Evolutionary conservation across 768 basidiomycete genomes (phyloP).

Genomic region (Paxillus involutus): DNA sequence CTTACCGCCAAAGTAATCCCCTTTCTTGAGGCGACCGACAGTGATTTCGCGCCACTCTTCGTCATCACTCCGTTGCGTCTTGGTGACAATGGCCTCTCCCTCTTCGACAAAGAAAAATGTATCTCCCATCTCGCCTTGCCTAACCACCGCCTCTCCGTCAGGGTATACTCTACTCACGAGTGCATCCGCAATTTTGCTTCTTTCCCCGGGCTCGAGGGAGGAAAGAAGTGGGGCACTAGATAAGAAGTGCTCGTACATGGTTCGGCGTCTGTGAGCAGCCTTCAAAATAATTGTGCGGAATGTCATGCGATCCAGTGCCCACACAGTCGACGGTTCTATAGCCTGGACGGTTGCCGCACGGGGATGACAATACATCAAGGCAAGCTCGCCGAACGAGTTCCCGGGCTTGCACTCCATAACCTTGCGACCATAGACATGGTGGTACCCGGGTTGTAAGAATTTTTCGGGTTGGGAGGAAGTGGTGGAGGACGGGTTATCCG

Average conservation of each 20-base stretch:
- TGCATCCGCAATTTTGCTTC: conserved; percentile 97
- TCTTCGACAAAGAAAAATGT: conserved; percentile 98
- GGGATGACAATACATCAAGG: conserved; percentile 97
- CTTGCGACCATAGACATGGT: conserved; percentile 73
- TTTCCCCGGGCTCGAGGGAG: conserved; percentile 81
- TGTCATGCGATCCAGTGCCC: conserved; percentile 96
- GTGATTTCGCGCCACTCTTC: conserved; percentile 61
- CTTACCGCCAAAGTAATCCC: conserved; percentile 98
- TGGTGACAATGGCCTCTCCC: conserved; percentile 86
- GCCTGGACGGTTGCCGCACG: conserved; percentile 93
- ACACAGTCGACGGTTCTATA: conserved; percentile 78
- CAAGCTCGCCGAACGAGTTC: conserved; percentile 91
- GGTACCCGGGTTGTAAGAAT: conserved; percentile 62
- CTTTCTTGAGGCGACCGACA: conserved; percentile 79
- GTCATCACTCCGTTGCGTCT: conserved; percentile 59
- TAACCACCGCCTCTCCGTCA: conserved; percentile 86
- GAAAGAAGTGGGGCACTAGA: conserved; percentile 86
- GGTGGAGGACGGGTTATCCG: conserved; percentile 39
- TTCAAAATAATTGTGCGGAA: conserved; percentile 98
- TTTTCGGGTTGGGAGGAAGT: conserved; percentile 46
- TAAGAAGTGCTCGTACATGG: conserved; percentile 96
- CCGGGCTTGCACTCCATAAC: conserved; percentile 86
- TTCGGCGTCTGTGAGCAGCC: conserved; percentile 84
- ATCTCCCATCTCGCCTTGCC: conserved; percentile 93
- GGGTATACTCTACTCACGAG: conserved; percentile 79